Evolutionary conservation across 2,329 filamentous ascomycete species (phyloP).

Genomic region (Pseudocercospora pini-densiflorae): DNA sequence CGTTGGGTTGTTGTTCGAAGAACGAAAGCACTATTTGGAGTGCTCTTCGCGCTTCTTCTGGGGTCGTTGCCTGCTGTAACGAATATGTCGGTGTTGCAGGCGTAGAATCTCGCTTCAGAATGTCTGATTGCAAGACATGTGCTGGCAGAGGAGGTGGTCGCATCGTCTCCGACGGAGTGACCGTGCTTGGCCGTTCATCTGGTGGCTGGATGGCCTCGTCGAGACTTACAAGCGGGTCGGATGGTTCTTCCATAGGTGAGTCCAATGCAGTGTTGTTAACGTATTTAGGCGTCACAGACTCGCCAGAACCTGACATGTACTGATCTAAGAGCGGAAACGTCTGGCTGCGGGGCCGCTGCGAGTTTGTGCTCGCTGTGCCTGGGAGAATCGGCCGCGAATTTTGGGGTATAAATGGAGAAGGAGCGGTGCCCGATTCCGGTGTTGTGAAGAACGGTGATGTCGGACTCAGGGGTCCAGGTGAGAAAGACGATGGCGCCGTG

Average conservation of each 20-base stretch:
- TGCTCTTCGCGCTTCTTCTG: slow-evolving; percentile 83
- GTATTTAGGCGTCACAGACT: slow-evolving; percentile 61
- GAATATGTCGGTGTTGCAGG: slow-evolving; percentile 29
- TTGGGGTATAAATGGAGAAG: slow-evolving; percentile 65
- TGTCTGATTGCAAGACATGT: slow-evolving; percentile 32
- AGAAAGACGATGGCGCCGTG: slow-evolving; percentile 68
- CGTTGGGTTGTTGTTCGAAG: slow-evolving; percentile 71
- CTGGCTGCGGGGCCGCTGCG: slow-evolving; percentile 81
- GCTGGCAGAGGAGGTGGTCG: slow-evolving; percentile 52
- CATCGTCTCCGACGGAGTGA: slow-evolving; percentile 47
- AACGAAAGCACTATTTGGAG: slow-evolving; percentile 82
- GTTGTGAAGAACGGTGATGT: slow-evolving; percentile 76
- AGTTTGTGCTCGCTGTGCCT: slow-evolving; percentile 56
- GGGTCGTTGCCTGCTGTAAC: slow-evolving; percentile 65
- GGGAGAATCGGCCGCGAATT: slow-evolving; percentile 43
- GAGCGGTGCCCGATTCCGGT: slow-evolving; percentile 70
- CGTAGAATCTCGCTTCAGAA: slow-evolving; percentile 25
- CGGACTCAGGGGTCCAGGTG: slow-evolving; percentile 73
- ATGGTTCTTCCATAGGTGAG: slow-evolving; percentile 41
- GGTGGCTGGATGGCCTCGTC: slow-evolving; percentile 45
- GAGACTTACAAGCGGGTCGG: slow-evolving; percentile 43
- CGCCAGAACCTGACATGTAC: slow-evolving; percentile 58
- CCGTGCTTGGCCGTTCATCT: slow-evolving; percentile 31
- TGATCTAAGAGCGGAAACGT: slow-evolving; percentile 78
- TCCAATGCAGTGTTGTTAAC: slow-evolving; percentile 46